A percentile compares a stretch with the other conserved stretches of the same genome.
Conservation (phyloP, 371 early-diverging fungal genomes). For the Apophysomyces ossiformis region DNA sequence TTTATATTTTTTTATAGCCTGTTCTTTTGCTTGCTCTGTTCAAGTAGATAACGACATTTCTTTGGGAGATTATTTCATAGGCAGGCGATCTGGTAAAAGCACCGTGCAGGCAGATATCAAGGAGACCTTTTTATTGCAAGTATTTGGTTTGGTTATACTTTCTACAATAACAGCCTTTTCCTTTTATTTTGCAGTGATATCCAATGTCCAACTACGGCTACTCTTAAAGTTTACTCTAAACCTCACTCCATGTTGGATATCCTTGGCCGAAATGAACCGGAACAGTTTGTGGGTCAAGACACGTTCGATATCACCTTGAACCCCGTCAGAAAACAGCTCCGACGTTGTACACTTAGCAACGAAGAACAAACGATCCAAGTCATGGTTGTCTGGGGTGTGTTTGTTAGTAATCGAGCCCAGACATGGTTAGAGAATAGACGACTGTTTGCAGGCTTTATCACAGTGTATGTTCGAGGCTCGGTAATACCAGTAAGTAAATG, state of each 20-base stretch:
- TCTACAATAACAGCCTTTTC: neutral
- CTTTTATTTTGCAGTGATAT: constrained; percentile 34
- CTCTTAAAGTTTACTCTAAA: constrained; percentile 34
- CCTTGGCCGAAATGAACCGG: constrained; percentile 24
- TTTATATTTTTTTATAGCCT: constrained; percentile 24
- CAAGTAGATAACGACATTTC: constrained; percentile 37
- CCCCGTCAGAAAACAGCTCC: constrained; percentile 38
- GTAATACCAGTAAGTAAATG: constrained; percentile 40
- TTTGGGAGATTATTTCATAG: constrained; percentile 26
- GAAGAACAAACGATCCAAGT: constrained; percentile 32
- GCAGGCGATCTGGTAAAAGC: constrained; percentile 46
- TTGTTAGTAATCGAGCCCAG: constrained; percentile 36
- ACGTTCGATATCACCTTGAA: constrained; percentile 30
- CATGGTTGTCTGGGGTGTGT: constrained; percentile 40
- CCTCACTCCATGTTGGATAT: constrained; percentile 27
- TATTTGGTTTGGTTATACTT: neutral
- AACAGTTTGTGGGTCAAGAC: constrained; percentile 35
- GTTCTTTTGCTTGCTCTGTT: constrained; percentile 34
- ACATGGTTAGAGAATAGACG: constrained; percentile 33
- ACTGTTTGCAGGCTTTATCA: constrained; percentile 42
- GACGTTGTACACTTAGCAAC: constrained; percentile 31
- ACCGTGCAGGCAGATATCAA: constrained; percentile 44
- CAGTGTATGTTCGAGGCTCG: constrained; percentile 47
- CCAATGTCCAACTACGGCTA: constrained; percentile 24
- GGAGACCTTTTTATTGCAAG: constrained; percentile 48